Conservation (phyloP, 345 rosid genomes). For the Microcos paniculata region DNA sequence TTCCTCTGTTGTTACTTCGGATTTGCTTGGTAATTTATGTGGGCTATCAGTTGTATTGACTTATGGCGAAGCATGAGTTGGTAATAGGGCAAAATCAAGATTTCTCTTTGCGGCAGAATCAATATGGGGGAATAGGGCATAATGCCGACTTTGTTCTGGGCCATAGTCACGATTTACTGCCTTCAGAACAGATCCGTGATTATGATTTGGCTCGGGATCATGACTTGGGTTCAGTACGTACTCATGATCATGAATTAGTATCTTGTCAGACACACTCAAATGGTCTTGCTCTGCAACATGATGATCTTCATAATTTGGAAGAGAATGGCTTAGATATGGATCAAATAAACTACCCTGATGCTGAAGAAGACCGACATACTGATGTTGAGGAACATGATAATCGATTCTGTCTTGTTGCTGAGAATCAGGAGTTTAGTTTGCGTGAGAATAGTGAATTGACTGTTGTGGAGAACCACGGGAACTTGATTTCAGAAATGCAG, state of each 20-base stretch:
- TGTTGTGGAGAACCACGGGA: conserved; percentile 41
- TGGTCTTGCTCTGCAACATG: conserved; percentile 14
- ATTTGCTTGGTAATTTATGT: not conserved
- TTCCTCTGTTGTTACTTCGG: not conserved
- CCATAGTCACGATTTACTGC: conserved; percentile 14
- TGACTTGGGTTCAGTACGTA: conserved; percentile 14
- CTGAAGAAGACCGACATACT: conserved; percentile 3
- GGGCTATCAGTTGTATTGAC: not conserved
- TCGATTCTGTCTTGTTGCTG: conserved; percentile 12
- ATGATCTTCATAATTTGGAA: conserved; percentile 12
- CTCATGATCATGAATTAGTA: not conserved
- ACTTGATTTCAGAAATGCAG: conserved; percentile 47
- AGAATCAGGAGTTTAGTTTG: conserved; percentile 20
- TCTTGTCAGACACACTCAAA: conserved; percentile 11
- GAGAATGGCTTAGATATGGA: conserved; percentile 21
- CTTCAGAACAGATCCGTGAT: conserved; percentile 1
- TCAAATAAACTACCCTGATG: conserved; percentile 11
- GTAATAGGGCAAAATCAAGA: conserved; percentile 25
- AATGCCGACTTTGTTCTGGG: conserved; percentile 17
- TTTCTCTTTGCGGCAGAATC: conserved; percentile 26
- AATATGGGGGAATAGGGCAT: conserved; percentile 20
- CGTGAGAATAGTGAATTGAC: conserved; percentile 16
- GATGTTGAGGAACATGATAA: conserved; percentile 14
- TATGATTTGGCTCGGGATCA: conserved; percentile 9
- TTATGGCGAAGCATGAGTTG: conserved; percentile 35